Evolutionary conservation across 345 rosid genomes (phyloP), one percentile per base, ranked within the genome.

Genomic region (Kandelia obovata): DNA sequence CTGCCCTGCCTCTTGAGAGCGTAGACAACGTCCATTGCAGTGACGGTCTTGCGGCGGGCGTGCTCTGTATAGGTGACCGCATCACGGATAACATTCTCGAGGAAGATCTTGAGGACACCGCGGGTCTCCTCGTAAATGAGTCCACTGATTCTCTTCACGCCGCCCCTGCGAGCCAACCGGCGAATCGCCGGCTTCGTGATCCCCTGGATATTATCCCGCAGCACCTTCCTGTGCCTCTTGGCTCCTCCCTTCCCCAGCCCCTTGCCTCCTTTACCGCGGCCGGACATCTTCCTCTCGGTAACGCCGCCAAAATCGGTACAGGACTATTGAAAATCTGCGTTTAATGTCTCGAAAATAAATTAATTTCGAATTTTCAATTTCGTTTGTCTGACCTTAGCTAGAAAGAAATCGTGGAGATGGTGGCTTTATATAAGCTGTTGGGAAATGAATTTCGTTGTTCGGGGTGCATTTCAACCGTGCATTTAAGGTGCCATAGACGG

Each of bases 1-100:
- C 59, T 56, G 5, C 59, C 59, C 28, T 56, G 59, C 59, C 59
- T 56, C 59, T 56, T 56, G 59, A 56, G 59, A 25, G 59, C 59
- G 6, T 56, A 56, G 6, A 56, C 59, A 16, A 56, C 59, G 30
- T 56, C 59, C 59, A 56, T 56, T 11, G 59, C 59, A 1, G 59
- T 56, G 17, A 56, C 59, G 16, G 59, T 56, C 59, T 56, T 56
- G 0, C 59, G 59, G 59, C 59, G 59, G 28, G 59, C 59, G 19
- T 56, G 59, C 59, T 56, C 59, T 0, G 59, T 56, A 7, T 56
- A 56, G 28, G 59, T 56, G 59, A 56, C 59, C 5, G 59, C 59
- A 27, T 56, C 59, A 7, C 59, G 59, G 19, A 56, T 56, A 17
- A 56, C 59, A 56, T 56, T 56, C 59, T 56, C 59, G 26, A 56